These are phyloP conservation scores for Plectosphaerella sp. DNA, from an alignment of 2,329 filamentous ascomycete species.

Conservation along the genomic window DNA sequence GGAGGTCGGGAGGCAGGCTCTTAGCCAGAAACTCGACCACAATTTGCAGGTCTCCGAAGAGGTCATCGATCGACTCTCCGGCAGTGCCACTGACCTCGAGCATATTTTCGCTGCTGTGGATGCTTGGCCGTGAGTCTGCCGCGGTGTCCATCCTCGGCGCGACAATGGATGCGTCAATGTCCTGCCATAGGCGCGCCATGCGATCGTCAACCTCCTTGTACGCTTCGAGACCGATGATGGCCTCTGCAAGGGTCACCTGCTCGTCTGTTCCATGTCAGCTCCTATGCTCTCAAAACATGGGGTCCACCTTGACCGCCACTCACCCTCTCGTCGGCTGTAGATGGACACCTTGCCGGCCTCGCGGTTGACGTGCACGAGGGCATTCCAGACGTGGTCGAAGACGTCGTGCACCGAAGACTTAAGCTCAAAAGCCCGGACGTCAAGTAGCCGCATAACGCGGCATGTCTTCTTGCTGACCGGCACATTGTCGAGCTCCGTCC, in stretches of 20 bases:
- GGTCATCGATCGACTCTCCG: slow-evolving; percentile 39
- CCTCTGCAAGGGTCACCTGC: slow-evolving; percentile 48
- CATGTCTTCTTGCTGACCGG: slow-evolving; percentile 57
- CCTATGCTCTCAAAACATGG: neutral
- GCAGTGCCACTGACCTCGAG: slow-evolving; percentile 38
- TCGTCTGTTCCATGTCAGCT: slow-evolving; percentile 33
- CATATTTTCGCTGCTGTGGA: slow-evolving; percentile 30
- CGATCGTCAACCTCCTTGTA: slow-evolving; percentile 59
- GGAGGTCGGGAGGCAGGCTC: slow-evolving; percentile 48
- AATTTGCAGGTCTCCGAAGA: slow-evolving; percentile 50
- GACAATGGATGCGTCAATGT: slow-evolving; percentile 58
- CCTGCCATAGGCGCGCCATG: slow-evolving; percentile 57
- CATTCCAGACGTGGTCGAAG: slow-evolving; percentile 67
- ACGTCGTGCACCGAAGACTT: slow-evolving; percentile 62
- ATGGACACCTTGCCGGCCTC: slow-evolving; percentile 53
- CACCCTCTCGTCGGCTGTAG: slow-evolving; percentile 45
- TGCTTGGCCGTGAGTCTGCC: slow-evolving; percentile 24
- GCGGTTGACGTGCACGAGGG: slow-evolving; percentile 59
- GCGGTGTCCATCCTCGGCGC: slow-evolving; percentile 51
- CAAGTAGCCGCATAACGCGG: slow-evolving; percentile 60
- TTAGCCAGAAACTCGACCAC: slow-evolving; percentile 48
- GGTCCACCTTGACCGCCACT: slow-evolving; percentile 3
- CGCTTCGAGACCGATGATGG: slow-evolving; percentile 50
- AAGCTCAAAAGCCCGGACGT: slow-evolving; percentile 60
- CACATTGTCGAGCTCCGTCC: slow-evolving; percentile 53